Evolutionary conservation across 805 yeast species (phyloP).

Genomic region (Yarrowia sp.): DNA sequence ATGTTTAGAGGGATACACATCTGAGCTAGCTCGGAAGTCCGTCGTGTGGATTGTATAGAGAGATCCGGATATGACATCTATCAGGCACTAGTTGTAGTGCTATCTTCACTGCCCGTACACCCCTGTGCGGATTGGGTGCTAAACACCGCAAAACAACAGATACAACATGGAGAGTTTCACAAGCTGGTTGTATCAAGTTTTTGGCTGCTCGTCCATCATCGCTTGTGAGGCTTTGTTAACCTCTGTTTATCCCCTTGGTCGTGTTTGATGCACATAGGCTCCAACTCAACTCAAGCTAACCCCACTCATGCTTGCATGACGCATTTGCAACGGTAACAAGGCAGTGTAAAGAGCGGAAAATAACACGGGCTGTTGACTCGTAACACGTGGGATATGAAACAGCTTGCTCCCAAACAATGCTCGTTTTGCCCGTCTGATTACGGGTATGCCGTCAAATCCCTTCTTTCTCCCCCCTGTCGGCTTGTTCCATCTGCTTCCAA

Average conservation of each 20-base stretch:
- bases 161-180: too few relatives aligned
- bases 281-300: constrained; percentile 17
- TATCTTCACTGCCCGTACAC: too few relatives aligned
- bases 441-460: not conserved
- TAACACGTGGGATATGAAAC: not conserved
- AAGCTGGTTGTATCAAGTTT: too few relatives aligned
- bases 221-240: not conserved
- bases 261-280: not conserved
- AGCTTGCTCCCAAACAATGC: not conserved
- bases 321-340: constrained; percentile 14
- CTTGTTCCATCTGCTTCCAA: not conserved
- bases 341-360: not conserved
- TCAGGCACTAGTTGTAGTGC: too few relatives aligned
- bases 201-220: not conserved
- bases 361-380: not conserved
- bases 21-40: too few relatives aligned
- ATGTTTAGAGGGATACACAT: not conserved
- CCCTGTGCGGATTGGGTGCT: too few relatives aligned
- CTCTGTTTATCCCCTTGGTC: not conserved
- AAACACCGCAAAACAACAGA: too few relatives aligned
- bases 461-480: too few relatives aligned
- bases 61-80: too few relatives aligned
- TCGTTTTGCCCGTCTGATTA: not conserved
- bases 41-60: too few relatives aligned
- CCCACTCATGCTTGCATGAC: constrained; percentile 27